phyloP scores from a whole-genome alignment of 257 asterid species.

The Solanum bulbocastanum region DNA sequence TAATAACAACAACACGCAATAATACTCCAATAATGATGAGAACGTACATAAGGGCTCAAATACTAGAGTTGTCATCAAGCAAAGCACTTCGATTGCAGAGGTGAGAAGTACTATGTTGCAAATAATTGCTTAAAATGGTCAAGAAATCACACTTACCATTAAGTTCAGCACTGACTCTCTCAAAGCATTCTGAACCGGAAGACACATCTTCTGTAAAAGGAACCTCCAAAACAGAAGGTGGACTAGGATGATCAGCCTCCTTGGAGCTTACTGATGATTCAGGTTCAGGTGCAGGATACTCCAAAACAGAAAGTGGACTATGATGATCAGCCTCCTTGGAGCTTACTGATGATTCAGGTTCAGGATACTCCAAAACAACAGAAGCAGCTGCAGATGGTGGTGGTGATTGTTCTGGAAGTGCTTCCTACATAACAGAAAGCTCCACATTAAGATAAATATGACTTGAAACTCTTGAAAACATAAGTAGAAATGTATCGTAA shows the following conservation, averaged over 20 bases:
- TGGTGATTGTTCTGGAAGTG: not conserved
- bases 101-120: not conserved
- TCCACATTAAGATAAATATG: not conserved
- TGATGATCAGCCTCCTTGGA: slow-evolving; percentile 67
- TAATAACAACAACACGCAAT: not conserved
- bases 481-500: not conserved
- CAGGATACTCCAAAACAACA: slow-evolving; percentile 9
- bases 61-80: not conserved
- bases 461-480: not conserved
- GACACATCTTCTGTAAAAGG: slow-evolving; percentile 48
- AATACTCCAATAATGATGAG: not conserved
- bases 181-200: slow-evolving; percentile 60
- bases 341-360: slow-evolving; percentile 50
- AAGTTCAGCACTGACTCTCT: slow-evolving; percentile 70
- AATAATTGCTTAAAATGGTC: not conserved
- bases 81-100: not conserved
- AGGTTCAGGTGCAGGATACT: slow-evolving; percentile 23
- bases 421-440: not conserved
- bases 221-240: slow-evolving; percentile 68
- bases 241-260: slow-evolving; percentile 81
- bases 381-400: not conserved
- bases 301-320: slow-evolving; percentile 70
- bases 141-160: slow-evolving; percentile 39
- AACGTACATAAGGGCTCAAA: not conserved
- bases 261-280: slow-evolving; percentile 54